Conservation (phyloP, 2,329 filamentous ascomycete genomes). For the Orbilia ellipsospora region DNA sequence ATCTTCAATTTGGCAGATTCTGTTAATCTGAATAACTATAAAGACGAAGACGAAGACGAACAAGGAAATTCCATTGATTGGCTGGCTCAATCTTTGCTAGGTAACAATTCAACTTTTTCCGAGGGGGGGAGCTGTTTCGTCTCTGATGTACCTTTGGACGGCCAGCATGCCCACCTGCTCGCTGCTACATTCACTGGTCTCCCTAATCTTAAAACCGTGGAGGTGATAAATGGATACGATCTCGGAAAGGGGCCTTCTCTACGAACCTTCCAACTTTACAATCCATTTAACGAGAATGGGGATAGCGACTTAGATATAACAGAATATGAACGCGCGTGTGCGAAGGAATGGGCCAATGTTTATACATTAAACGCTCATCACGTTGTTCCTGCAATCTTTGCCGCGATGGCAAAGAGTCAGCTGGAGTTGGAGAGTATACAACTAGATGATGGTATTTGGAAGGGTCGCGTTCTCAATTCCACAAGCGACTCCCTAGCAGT, state of each 20-base stretch:
- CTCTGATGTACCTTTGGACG: slow-evolving; percentile 3
- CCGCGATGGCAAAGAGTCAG: not conserved
- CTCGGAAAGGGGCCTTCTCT: not conserved
- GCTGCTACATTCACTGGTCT: slow-evolving; percentile 16
- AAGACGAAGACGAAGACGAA: not conserved
- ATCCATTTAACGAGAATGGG: not conserved
- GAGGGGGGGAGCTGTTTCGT: not conserved
- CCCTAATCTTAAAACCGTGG: slow-evolving; percentile 23
- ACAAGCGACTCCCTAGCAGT: not conserved
- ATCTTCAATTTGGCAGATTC: slow-evolving; percentile 7
- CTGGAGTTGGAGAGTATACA: slow-evolving; percentile 5
- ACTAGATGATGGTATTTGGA: not conserved
- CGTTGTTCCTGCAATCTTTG: slow-evolving; percentile 10
- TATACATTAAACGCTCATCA: slow-evolving; percentile 7
- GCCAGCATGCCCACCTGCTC: slow-evolving; percentile 2
- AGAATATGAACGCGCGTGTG: slow-evolving; percentile 6
- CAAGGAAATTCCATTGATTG: not conserved
- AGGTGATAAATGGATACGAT: not conserved
- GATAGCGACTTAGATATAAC: not conserved
- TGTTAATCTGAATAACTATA: not conserved
- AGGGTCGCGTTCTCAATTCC: not conserved
- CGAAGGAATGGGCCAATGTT: not conserved
- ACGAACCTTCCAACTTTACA: slow-evolving; percentile 13
- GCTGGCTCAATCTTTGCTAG: not conserved
- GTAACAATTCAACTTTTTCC: not conserved